phyloP scores from a whole-genome alignment of 108 stramenopile species.

The Mayamaea pseudoterrestris region DNA sequence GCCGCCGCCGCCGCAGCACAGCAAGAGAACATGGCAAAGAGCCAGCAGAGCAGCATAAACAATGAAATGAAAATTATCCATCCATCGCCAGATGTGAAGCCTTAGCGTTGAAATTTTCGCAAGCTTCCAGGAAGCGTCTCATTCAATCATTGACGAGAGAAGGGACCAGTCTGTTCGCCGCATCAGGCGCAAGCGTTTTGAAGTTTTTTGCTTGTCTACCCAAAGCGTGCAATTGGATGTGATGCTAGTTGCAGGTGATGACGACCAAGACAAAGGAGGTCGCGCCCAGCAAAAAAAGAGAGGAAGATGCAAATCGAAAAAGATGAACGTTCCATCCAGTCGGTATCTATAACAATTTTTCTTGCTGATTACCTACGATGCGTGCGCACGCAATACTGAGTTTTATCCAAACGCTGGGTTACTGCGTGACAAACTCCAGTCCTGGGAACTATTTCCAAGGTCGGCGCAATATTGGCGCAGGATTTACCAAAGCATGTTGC shows the following conservation, averaged over 20 bases:
- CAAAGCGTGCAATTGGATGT: not conserved
- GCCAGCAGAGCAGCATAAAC: too few species aligned
- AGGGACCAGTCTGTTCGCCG: too few species aligned
- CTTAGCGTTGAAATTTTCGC: too few species aligned
- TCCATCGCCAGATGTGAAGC: too few species aligned
- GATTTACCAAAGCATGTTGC: not conserved
- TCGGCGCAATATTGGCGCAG: not conserved
- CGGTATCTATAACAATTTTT: slow-evolving; percentile 4
- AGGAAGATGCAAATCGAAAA: not conserved
- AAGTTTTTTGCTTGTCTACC: not conserved
- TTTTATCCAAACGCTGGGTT: slow-evolving; percentile 1
- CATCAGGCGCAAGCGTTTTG: not conserved
- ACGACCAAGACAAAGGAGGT: not conserved
- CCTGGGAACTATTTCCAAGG: not conserved
- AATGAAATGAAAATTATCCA: too few species aligned
- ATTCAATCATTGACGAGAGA: too few species aligned
- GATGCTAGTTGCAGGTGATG: not conserved
- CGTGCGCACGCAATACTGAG: slow-evolving; percentile 1
- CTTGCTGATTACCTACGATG: not conserved
- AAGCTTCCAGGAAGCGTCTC: too few species aligned
- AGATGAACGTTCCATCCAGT: not conserved
- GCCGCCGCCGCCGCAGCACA: too few species aligned
- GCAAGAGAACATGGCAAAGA: too few species aligned
- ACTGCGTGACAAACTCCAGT: not conserved
- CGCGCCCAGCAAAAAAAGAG: too few species aligned